Evolutionary conservation across 768 basidiomycete genomes (phyloP), one percentile per base, ranked within the genome.

Genomic region (Russula sp.): DNA sequence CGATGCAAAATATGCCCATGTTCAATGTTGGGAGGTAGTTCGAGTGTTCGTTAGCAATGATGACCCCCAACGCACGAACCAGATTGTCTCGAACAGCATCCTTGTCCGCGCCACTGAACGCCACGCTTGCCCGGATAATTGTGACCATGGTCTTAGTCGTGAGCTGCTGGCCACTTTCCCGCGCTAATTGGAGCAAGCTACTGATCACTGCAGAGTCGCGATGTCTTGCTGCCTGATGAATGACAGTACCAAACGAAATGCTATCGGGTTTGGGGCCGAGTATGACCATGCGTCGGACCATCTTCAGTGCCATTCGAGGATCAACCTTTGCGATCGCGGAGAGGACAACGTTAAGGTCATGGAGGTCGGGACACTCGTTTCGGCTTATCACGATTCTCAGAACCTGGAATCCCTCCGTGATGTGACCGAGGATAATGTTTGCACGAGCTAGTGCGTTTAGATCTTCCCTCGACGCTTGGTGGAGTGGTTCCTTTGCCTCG

Each of bases 331-430:
- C 81, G 56, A 88, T 71, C 10, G 79, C 81, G 3, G 77, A 76
- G 59, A 90, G 76, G 45, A 78, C 79, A 54, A 90, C 81, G 68
- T 88, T 88, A 55, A 87, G 74, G 69, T 90, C 88, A 69, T 82
- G 75, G 44, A 79, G 66, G 71, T 89, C 86, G 16, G 86, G 86
- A 56, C 79, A 68, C 70, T 85, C 81, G 59, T 70, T 73, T 54
- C 83, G 81, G 27, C 71, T 66, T 45, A 82, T 70, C 42, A 88
- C 69, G 59, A 79, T 60, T 56, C 74, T 75, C 68, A 89, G 74
- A 27, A 77, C 73, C 10, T 72, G 68, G 59, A 86, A 76, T 2
- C 83, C 86, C 45, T 79, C 75, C 49, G 67, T 53, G 65, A 78
- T 70, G 51, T 78, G 71, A 22, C 82, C 84, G 31, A 84, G 72